Percentiles rank a stretch among this genome's conserved stretches.
These are phyloP conservation scores for Populus alba DNA, from an alignment of 345 rosid genomes.

Conservation along the genomic window DNA sequence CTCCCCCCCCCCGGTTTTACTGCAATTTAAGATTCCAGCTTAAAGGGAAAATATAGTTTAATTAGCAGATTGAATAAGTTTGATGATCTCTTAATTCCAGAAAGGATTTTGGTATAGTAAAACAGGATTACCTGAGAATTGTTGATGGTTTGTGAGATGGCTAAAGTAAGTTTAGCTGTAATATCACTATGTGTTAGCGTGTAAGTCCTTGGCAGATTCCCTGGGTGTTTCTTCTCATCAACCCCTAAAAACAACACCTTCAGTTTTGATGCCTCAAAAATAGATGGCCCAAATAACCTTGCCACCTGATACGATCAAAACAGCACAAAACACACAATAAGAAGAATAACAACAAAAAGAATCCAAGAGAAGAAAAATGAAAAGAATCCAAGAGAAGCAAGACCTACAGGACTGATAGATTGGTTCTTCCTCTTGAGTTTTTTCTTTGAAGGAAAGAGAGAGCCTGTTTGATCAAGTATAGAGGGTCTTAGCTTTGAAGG, in stretches of 20 bases:
- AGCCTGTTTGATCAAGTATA: constrained; percentile 37
- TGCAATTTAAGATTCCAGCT: neutral
- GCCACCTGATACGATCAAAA: constrained; percentile 54
- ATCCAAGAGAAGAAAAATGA: neutral
- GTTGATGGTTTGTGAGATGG: constrained; percentile 83
- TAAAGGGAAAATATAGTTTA: neutral
- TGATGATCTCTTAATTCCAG: neutral
- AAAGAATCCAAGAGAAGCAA: neutral
- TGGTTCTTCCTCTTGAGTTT: constrained; percentile 43
- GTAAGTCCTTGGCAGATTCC: constrained; percentile 84
- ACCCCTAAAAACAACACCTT: constrained; percentile 84
- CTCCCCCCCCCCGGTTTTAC: constrained; percentile 1
- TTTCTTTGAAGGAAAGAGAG: constrained; percentile 40
- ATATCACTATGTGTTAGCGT: constrained; percentile 92
- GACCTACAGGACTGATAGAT: constrained; percentile 54
- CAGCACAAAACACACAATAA: neutral
- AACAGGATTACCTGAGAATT: constrained; percentile 67
- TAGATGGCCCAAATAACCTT: constrained; percentile 91
- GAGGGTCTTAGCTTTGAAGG: constrained; percentile 47
- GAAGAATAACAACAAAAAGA: neutral
- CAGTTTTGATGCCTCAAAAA: constrained; percentile 89
- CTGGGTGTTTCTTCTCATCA: constrained; percentile 88
- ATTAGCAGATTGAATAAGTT: neutral
- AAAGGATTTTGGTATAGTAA: neutral
- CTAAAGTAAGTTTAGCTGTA: constrained; percentile 79